These are phyloP conservation scores for Mollisia scopiformis DNA, from an alignment of 2,329 filamentous ascomycete species.

Conservation along the genomic window DNA sequence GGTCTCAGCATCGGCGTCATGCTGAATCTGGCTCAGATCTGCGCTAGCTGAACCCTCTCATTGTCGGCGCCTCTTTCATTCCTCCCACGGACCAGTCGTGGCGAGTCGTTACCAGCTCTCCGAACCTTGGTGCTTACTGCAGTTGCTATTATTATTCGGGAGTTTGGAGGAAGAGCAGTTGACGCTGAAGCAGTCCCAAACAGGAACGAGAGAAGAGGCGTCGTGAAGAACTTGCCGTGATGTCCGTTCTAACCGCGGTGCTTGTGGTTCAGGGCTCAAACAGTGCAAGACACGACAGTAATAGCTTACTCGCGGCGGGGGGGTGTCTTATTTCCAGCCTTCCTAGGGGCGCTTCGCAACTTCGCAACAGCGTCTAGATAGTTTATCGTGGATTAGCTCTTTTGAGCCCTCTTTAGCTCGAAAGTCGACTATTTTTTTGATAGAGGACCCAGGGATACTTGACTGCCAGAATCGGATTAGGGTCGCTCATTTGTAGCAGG, in stretches of 20 bases:
- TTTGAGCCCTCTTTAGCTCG: background rate
- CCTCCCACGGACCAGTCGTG: background rate
- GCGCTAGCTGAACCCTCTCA: constrained; percentile 15
- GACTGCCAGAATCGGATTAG: too few species aligned
- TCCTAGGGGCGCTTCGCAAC: too few species aligned
- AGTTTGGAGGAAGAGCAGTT: too few species aligned
- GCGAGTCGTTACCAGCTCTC: background rate
- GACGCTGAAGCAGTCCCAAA: background rate
- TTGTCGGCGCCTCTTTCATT: background rate
- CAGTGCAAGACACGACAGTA: background rate
- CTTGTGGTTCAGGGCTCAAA: background rate
- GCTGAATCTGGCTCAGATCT: constrained; percentile 22
- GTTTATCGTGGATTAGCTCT: too few species aligned
- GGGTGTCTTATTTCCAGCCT: background rate
- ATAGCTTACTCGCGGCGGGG: background rate
- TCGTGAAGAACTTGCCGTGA: background rate
- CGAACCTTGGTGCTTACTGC: background rate
- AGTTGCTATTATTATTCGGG: background rate
- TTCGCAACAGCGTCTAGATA: too few species aligned
- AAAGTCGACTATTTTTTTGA: background rate
- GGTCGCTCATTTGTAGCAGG: too few species aligned
- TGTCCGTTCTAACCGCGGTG: background rate
- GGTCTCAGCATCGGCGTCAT: constrained; percentile 7
- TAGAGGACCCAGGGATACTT: background rate
- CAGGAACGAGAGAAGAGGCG: too few species aligned